Conservation (phyloP, 139 green algal species). For the Chlorella sp. region DNA sequence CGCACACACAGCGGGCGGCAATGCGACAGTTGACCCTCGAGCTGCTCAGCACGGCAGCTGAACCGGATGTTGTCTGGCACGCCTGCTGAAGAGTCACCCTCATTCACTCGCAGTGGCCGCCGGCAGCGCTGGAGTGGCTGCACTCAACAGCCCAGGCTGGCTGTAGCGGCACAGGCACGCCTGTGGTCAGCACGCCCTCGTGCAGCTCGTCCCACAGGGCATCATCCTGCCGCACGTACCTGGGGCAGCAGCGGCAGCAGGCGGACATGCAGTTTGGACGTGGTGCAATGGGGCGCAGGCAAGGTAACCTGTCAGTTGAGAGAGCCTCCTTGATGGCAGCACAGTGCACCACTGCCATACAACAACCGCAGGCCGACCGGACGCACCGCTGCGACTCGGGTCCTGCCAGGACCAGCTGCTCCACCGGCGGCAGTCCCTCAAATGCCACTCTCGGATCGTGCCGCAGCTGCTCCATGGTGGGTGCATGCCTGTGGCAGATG, state of each 20-base stretch:
- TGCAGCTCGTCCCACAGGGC: slow-evolving; percentile 64
- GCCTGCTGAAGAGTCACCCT: too few relatives aligned
- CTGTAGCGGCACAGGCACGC: too few relatives aligned
- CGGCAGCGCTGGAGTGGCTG: too few relatives aligned
- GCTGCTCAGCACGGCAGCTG: background rate
- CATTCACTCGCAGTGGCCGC: too few relatives aligned
- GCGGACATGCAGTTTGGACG: too few relatives aligned
- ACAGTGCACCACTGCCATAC: too few relatives aligned
- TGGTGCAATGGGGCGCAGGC: too few relatives aligned
- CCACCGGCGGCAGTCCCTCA: slow-evolving; percentile 22
- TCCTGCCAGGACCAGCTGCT: background rate
- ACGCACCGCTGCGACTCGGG: slow-evolving; percentile 6
- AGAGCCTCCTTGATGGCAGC: too few relatives aligned
- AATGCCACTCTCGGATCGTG: background rate
- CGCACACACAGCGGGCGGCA: background rate
- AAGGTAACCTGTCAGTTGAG: too few relatives aligned
- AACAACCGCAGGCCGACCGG: too few relatives aligned
- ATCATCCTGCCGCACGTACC: slow-evolving; percentile 61
- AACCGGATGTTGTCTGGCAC: too few relatives aligned
- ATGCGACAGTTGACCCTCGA: background rate
- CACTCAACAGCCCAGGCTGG: too few relatives aligned
- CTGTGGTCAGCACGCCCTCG: slow-evolving; percentile 63
- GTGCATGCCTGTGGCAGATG: background rate
- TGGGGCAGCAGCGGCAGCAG: background rate
- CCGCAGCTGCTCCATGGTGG: background rate